These are phyloP conservation scores for Aspergillus sclerotiicarbonarius DNA, from an alignment of 495 filamentous ascomycete genomes.

Conservation along the genomic window DNA sequence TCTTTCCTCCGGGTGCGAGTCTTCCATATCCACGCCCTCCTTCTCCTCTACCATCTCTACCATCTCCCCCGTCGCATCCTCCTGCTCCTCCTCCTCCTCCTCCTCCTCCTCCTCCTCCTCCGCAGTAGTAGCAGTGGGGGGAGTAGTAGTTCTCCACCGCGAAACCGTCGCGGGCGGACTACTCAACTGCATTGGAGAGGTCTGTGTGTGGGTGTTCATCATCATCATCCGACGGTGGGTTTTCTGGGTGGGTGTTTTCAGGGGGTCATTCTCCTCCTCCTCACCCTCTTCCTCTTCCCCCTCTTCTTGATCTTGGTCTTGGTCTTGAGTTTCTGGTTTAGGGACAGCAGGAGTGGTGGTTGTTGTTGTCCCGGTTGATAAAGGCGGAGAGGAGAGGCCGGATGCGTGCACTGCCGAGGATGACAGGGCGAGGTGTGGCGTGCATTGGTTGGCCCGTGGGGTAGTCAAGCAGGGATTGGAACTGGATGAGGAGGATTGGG, in stretches of 20 bases:
- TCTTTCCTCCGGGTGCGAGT: background rate
- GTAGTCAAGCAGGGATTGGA: conserved; percentile 1
- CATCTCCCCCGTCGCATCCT: conserved; percentile 10
- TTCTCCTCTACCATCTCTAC: background rate
- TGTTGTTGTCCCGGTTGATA: conserved; percentile 8
- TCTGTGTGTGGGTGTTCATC: conserved; percentile 14
- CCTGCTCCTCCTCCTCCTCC: conserved; percentile 11
- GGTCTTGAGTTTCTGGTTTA: too few species aligned
- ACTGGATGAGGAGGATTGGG: conserved; percentile 10
- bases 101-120: conserved; percentile 9
- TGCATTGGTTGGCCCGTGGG: conserved; percentile 24
- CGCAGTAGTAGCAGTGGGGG: too few species aligned
- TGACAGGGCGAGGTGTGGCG: conserved; percentile 18
- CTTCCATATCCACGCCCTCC: background rate
- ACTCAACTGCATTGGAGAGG: conserved; percentile 38
- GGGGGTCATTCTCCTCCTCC: conserved; percentile 14
- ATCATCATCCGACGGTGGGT: conserved; percentile 15
- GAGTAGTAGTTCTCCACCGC: conserved; percentile 16
- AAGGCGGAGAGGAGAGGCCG: conserved; percentile 18
- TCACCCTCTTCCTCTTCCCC: background rate
- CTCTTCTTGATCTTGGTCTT: too few species aligned
- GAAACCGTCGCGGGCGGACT: conserved; percentile 34
- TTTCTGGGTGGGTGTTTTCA: conserved; percentile 28
- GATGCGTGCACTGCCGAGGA: conserved; percentile 6
- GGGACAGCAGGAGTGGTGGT: background rate